These are phyloP conservation scores for Aspergillus amoenus DNA, from an alignment of 2,329 filamentous ascomycete genomes.

Conservation along the genomic window DNA sequence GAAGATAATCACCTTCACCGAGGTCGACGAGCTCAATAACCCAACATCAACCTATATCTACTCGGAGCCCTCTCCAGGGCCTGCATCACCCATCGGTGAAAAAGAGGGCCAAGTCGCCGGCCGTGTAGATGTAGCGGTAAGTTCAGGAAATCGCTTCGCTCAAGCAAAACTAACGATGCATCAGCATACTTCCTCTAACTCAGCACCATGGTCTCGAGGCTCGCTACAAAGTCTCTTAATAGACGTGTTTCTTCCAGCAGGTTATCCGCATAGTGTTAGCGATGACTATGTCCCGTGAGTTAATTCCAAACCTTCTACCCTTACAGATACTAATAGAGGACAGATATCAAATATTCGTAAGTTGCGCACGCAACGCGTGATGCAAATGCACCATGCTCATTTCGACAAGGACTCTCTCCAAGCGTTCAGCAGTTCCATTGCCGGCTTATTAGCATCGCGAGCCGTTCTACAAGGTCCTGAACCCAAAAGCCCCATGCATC, in stretches of 20 bases:
- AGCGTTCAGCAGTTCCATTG: slow-evolving; percentile 44
- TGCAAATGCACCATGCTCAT: not conserved
- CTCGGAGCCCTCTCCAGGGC: slow-evolving; percentile 26
- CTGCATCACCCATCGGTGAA: not conserved
- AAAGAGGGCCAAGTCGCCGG: slow-evolving; percentile 20
- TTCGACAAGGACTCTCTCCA: slow-evolving; percentile 39
- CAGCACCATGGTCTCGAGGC: slow-evolving; percentile 24
- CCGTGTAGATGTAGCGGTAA: slow-evolving; percentile 48
- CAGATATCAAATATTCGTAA: slow-evolving; percentile 68
- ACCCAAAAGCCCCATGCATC: not conserved
- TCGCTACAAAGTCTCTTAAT: slow-evolving; percentile 47
- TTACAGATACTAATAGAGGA: slow-evolving; percentile 13
- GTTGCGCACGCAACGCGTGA: slow-evolving; percentile 21
- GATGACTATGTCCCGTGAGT: slow-evolving; percentile 73
- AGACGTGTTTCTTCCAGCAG: slow-evolving; percentile 79
- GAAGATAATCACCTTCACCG: slow-evolving; percentile 28
- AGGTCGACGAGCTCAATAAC: slow-evolving; percentile 52
- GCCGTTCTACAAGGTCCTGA: slow-evolving; percentile 71
- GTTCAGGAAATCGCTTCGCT: slow-evolving; percentile 9
- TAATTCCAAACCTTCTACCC: not conserved
- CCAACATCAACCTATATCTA: slow-evolving; percentile 52
- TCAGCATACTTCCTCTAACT: slow-evolving; percentile 16
- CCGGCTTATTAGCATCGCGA: slow-evolving; percentile 68
- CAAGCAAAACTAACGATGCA: not conserved
- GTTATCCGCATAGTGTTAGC: slow-evolving; percentile 85